Conservation (phyloP, 1,284 basidiomycete genomes). For the Leccinum fallax region DNA sequence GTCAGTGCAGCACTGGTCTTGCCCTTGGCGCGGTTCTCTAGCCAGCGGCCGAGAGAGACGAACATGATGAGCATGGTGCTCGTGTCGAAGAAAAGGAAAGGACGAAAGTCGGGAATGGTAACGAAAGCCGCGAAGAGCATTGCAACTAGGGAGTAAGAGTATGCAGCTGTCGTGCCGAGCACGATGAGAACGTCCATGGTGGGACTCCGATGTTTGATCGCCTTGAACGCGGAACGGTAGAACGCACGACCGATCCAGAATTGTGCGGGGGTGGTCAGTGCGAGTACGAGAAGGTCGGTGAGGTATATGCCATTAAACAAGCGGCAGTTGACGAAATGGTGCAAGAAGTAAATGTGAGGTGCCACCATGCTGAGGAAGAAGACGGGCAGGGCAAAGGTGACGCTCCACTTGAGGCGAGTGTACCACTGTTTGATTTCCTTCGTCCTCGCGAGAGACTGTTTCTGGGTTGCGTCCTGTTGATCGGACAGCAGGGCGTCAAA, state of each 20-base stretch:
- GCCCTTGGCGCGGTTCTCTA: conserved; percentile 97
- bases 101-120: conserved; percentile 66
- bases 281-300: conserved; percentile 79
- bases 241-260: conserved; percentile 91
- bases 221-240: conserved; percentile 89
- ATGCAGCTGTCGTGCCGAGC: conserved; percentile 93
- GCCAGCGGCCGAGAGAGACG: conserved; percentile 91
- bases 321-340: conserved; percentile 48
- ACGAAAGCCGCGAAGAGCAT: conserved; percentile 74
- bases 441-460: conserved; percentile 87
- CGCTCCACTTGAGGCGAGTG: conserved; percentile 74
- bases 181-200: conserved; percentile 98
- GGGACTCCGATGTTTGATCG: conserved; percentile 85
- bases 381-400: conserved; percentile 87
- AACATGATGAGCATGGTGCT: conserved; percentile 99
- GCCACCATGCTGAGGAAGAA: conserved; percentile 92
- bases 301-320: conserved; percentile 75
- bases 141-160: conserved; percentile 82
- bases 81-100: conserved; percentile 97
- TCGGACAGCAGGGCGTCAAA: conserved; percentile 90
- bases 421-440: conserved; percentile 94
- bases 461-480: conserved; percentile 83
- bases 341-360: conserved; percentile 69
- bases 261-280: conserved; percentile 92
- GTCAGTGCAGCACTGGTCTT: conserved; percentile 96